Evolutionary conservation across 805 yeast genomes (phyloP).

Genomic region (Schwanniomyces pseudopolymorphus): DNA sequence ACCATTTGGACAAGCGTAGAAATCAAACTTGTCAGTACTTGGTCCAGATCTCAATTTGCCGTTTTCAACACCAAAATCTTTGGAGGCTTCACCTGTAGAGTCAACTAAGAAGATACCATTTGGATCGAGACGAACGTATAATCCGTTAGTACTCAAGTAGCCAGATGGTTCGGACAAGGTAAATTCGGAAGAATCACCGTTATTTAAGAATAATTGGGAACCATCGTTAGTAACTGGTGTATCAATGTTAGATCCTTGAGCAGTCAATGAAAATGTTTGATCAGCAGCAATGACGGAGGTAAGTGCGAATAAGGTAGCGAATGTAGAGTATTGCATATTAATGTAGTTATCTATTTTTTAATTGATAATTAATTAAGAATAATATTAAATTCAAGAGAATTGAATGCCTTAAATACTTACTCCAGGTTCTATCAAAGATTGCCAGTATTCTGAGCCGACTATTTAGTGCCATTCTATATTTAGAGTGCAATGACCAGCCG

Average conservation of each 20-base stretch:
- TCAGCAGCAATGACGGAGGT: constrained; percentile 31
- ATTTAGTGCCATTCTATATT: neutral
- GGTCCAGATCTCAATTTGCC: constrained; percentile 24
- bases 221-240: constrained; percentile 15
- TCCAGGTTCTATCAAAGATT: too few relatives aligned
- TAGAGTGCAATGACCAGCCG: neutral
- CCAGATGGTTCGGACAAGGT: constrained; percentile 32
- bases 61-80: constrained; percentile 25
- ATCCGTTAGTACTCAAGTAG: constrained; percentile 20
- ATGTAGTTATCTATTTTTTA: neutral
- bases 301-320: constrained; percentile 18
- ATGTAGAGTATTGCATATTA: constrained; percentile 1
- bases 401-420: neutral
- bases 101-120: constrained; percentile 9
- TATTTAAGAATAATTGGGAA: constrained; percentile 14
- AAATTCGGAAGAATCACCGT: constrained; percentile 17
- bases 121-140: constrained; percentile 10
- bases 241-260: constrained; percentile 23
- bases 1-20: constrained; percentile 25
- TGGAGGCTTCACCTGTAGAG: constrained; percentile 16
- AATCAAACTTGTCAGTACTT: constrained; percentile 12
- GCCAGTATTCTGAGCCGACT: too few relatives aligned
- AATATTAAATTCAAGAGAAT: neutral
- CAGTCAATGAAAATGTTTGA: constrained; percentile 26
- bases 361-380: neutral